These are phyloP conservation scores for Kappamyces sp. DNA, from an alignment of 192 early-diverging fungal genomes.

Conservation along the genomic window DNA sequence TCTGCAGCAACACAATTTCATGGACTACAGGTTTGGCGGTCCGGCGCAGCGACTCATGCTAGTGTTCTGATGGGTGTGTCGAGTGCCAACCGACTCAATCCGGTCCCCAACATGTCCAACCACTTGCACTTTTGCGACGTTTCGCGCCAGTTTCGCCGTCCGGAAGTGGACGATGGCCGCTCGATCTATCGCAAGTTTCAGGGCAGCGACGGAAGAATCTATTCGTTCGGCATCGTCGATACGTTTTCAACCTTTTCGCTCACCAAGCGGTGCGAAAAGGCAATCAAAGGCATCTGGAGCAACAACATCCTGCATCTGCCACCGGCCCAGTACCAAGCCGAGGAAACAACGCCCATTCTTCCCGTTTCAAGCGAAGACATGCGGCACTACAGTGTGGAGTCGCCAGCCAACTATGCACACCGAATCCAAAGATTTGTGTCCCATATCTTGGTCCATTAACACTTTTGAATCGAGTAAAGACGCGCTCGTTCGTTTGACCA, in stretches of 20 bases:
- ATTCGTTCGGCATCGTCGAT: constrained; percentile 12
- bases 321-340: too few species aligned
- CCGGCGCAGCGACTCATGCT: background rate
- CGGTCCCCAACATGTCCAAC: too few species aligned
- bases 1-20: constrained; percentile 28
- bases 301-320: too few species aligned
- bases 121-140: background rate
- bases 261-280: too few species aligned
- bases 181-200: background rate
- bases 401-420: background rate
- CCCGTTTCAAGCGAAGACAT: too few species aligned
- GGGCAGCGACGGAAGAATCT: background rate
- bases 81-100: background rate
- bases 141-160: background rate
- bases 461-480: background rate
- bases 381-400: background rate
- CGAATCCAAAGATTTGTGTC: background rate
- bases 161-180: background rate
- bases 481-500: background rate
- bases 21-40: constrained; percentile 41
- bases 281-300: too few species aligned
- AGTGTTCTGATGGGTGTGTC: constrained; percentile 10
- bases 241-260: background rate
- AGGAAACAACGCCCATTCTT: too few species aligned
- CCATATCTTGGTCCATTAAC: background rate